A percentile compares a stretch with the other conserved stretches of the same genome.
phyloP scores from a whole-genome alignment of 164 flowering plant species.

The Nymphaea colorata region DNA sequence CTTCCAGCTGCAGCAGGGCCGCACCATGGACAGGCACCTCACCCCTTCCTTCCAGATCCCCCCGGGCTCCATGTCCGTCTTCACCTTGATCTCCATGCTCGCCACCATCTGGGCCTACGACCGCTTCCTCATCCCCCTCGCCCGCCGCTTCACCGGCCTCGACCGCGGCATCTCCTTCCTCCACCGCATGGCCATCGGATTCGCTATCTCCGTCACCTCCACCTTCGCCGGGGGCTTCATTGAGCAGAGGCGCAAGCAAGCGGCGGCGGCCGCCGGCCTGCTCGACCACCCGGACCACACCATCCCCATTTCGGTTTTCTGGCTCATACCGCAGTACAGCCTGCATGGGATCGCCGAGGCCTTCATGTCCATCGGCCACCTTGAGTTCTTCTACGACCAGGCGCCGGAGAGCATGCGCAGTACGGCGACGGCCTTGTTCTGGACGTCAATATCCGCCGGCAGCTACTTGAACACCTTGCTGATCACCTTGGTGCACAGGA shows the following conservation, averaged over 20 bases:
- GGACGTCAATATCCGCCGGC: slow-evolving; percentile 53
- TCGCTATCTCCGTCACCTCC: slow-evolving; percentile 46
- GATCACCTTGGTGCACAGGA: slow-evolving; percentile 45
- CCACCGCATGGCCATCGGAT: slow-evolving; percentile 69
- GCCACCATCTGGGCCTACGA: slow-evolving; percentile 52
- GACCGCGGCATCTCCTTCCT: slow-evolving; percentile 69
- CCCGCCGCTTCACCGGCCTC: slow-evolving; percentile 51
- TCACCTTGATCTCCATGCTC: slow-evolving; percentile 52
- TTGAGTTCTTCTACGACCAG: slow-evolving; percentile 71
- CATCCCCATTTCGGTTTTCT: slow-evolving; percentile 47
- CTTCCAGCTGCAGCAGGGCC: slow-evolving; percentile 69
- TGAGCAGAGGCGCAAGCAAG: slow-evolving; percentile 46
- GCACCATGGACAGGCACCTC: slow-evolving; percentile 58
- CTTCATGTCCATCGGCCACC: slow-evolving; percentile 68
- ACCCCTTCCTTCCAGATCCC: slow-evolving; percentile 59
- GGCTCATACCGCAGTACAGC: slow-evolving; percentile 65
- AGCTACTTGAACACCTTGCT: slow-evolving; percentile 46
- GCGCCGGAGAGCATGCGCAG: slow-evolving; percentile 75
- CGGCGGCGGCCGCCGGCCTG: slow-evolving; percentile 29
- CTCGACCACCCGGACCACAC: slow-evolving; percentile 13
- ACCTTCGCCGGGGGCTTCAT: slow-evolving; percentile 60
- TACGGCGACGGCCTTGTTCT: slow-evolving; percentile 53
- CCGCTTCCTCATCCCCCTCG: slow-evolving; percentile 42
- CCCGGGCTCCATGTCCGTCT: slow-evolving; percentile 68
- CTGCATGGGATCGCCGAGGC: slow-evolving; percentile 78